phyloP scores from a whole-genome alignment of 1,284 basidiomycete species.

The Ustilago esculenta region DNA sequence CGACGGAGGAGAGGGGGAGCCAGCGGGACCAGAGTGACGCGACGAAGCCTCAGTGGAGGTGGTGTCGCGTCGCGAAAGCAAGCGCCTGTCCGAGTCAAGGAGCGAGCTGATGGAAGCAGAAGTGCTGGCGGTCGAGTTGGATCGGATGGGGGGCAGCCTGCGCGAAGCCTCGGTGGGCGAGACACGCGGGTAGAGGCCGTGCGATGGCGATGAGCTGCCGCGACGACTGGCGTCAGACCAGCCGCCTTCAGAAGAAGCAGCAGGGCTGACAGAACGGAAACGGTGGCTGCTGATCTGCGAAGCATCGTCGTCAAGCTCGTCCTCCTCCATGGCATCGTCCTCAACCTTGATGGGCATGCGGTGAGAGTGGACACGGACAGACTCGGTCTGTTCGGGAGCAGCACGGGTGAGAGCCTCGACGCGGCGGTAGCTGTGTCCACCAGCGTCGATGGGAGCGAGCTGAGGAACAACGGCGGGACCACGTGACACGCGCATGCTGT shows the following conservation, averaged over 20 bases:
- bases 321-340: slow-evolving; percentile 49
- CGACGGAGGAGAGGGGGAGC: slow-evolving; percentile 11
- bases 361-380: slow-evolving; percentile 1
- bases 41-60: slow-evolving; percentile 2
- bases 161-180: slow-evolving; percentile 30
- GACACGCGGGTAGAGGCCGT: slow-evolving; percentile 48
- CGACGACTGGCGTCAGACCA: slow-evolving; percentile 23
- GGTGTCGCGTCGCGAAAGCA: slow-evolving; percentile 21
- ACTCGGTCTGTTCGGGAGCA: slow-evolving; percentile 39
- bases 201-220: slow-evolving; percentile 35
- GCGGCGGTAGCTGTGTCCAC: slow-evolving; percentile 52
- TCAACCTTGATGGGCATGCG: slow-evolving; percentile 23
- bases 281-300: slow-evolving; percentile 12
- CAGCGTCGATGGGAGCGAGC: slow-evolving; percentile 51
- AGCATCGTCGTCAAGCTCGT: slow-evolving; percentile 20
- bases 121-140: slow-evolving; percentile 27
- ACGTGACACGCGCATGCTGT: slow-evolving; percentile 45
- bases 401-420: slow-evolving; percentile 63
- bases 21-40: slow-evolving; percentile 26
- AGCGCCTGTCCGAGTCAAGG: slow-evolving; percentile 19
- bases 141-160: slow-evolving; percentile 32
- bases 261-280: slow-evolving; percentile 38
- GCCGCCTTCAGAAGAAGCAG: slow-evolving; percentile 34
- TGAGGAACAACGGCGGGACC: slow-evolving; percentile 53
- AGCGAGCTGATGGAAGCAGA: slow-evolving; percentile 43